These are phyloP conservation scores for Globisporangium splendens DNA, from an alignment of 352 stramenopile species.

Conservation along the genomic window DNA sequence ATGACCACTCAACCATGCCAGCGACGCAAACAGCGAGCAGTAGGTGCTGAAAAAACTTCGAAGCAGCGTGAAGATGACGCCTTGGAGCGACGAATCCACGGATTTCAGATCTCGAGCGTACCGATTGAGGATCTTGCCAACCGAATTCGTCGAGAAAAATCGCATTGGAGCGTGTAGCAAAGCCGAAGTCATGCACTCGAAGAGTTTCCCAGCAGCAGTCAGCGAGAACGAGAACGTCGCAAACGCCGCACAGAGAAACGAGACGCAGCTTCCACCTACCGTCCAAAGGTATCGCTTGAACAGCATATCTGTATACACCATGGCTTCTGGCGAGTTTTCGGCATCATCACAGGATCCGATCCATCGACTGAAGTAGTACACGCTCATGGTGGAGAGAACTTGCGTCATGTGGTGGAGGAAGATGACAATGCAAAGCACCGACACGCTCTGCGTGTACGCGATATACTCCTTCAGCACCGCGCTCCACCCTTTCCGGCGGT, in stretches of 20 bases:
- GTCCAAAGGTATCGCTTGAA: constrained; percentile 25
- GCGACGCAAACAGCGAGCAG: constrained; percentile 30
- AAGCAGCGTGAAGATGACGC: constrained; percentile 35
- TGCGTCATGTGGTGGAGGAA: constrained; percentile 31
- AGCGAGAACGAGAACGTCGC: constrained; percentile 32
- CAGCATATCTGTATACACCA: constrained; percentile 7
- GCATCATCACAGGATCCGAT: constrained; percentile 19
- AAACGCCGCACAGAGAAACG: constrained; percentile 24
- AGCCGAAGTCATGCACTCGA: constrained; percentile 40
- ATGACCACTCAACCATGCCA: constrained; percentile 35
- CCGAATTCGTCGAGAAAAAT: constrained; percentile 45
- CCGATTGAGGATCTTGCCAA: constrained; percentile 41
- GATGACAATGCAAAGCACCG: constrained; percentile 21
- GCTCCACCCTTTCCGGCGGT: constrained; percentile 14
- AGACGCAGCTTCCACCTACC: constrained; percentile 30
- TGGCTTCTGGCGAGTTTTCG: background rate
- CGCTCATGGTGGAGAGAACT: constrained; percentile 23
- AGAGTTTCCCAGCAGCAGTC: constrained; percentile 27
- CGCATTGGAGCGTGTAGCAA: constrained; percentile 35
- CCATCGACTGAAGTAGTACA: constrained; percentile 40
- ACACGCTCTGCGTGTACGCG: constrained; percentile 26
- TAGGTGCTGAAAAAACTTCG: constrained; percentile 34
- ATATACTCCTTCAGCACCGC: constrained; percentile 29
- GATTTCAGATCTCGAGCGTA: constrained; percentile 27
- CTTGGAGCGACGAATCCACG: constrained; percentile 40